These are phyloP conservation scores for Astrothelium macrocarpum DNA, from an alignment of 495 filamentous ascomycete genomes.

Conservation along the genomic window DNA sequence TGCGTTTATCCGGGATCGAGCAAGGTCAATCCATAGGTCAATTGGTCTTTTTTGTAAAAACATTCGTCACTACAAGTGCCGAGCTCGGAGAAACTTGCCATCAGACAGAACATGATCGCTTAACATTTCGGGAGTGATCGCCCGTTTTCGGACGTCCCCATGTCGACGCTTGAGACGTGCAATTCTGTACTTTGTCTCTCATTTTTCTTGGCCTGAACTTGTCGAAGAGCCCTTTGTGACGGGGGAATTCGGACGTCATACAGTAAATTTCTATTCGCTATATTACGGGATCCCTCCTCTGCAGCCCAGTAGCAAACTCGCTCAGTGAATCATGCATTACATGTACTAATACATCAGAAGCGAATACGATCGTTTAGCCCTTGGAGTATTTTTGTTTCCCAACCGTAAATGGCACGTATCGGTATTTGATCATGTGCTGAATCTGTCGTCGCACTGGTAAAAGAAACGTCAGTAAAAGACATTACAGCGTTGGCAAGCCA, in stretches of 20 bases:
- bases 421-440: constrained; percentile 99
- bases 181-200: too few species aligned
- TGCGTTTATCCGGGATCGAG: background rate
- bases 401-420: constrained; percentile 37
- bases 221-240: too few species aligned
- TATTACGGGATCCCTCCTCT: background rate
- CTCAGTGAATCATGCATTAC: background rate
- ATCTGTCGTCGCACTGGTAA: constrained; percentile 87
- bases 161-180: too few species aligned
- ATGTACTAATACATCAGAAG: background rate
- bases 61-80: background rate
- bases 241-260: too few species aligned
- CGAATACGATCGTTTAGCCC: background rate
- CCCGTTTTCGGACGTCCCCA: background rate
- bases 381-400: constrained; percentile 3
- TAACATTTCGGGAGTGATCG: background rate
- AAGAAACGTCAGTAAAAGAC: constrained; percentile 4
- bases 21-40: background rate
- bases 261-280: background rate
- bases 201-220: too few species aligned
- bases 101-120: background rate
- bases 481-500: background rate
- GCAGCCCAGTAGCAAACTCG: background rate
- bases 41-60: background rate
- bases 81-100: background rate